These are phyloP conservation scores for Chrysochromulina parva DNA, from an alignment of 78 protist species.

Conservation along the genomic window DNA sequence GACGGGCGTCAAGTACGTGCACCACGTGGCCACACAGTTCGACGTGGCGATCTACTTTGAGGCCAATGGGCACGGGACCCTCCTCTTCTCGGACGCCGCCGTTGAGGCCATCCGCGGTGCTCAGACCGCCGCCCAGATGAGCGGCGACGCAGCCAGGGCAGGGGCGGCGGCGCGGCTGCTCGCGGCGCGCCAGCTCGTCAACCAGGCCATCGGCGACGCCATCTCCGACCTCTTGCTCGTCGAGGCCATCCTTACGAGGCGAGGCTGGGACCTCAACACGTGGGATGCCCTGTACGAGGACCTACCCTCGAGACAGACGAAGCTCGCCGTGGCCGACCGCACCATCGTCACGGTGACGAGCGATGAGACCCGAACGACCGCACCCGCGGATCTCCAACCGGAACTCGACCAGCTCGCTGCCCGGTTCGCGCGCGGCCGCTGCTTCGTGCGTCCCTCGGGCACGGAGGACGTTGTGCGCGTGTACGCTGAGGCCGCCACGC, in stretches of 20 bases:
- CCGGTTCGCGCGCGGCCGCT: constrained; percentile 11
- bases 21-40: constrained; percentile 57
- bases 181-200: not conserved
- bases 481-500: constrained; percentile 78
- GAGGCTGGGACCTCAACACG: not conserved
- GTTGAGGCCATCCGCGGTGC: not conserved
- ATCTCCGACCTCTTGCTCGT: constrained; percentile 66
- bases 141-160: not conserved
- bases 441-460: constrained; percentile 78
- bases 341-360: not conserved
- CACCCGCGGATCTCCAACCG: constrained; percentile 62
- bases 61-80: constrained; percentile 55
- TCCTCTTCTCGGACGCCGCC: constrained; percentile 5
- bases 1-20: constrained; percentile 84
- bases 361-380: constrained; percentile 36
- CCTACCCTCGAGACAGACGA: constrained; percentile 63
- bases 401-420: constrained; percentile 46
- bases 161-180: not conserved
- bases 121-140: not conserved
- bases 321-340: constrained; percentile 55
- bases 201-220: constrained; percentile 70
- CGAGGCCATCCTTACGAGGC: constrained; percentile 51
- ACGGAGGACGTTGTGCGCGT: constrained; percentile 82
- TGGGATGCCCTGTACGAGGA: constrained; percentile 70
- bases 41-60: constrained; percentile 85